phyloP scores from a whole-genome alignment of 345 rosid species.

The Litchi chinensis region DNA sequence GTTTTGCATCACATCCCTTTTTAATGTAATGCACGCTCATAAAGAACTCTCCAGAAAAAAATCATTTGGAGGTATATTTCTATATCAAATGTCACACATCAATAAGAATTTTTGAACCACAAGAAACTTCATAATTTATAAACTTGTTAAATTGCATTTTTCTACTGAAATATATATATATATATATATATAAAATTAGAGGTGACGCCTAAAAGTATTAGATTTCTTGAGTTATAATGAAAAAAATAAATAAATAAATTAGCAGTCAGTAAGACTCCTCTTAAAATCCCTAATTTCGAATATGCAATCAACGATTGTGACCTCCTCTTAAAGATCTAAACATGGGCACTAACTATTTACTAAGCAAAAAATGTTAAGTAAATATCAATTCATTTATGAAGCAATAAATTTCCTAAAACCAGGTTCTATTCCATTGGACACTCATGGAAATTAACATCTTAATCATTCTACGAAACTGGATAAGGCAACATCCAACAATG shows the following conservation, averaged over 20 bases:
- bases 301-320: neutral
- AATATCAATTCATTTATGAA: no score
- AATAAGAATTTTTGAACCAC: neutral
- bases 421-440: neutral
- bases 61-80: neutral
- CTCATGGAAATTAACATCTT: neutral
- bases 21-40: neutral
- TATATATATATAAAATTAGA: neutral
- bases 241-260: neutral
- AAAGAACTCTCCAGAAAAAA: neutral
- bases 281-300: neutral
- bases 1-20: neutral
- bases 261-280: neutral
- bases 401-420: neutral
- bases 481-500: neutral
- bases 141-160: neutral
- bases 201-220: neutral
- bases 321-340: neutral
- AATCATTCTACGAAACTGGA: neutral
- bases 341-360: neutral
- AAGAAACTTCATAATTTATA: neutral
- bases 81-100: neutral
- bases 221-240: neutral
- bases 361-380: neutral
- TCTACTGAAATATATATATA: neutral